Conservation (phyloP, 441 rosid species). For the Pelargonium citronellum region DNA sequence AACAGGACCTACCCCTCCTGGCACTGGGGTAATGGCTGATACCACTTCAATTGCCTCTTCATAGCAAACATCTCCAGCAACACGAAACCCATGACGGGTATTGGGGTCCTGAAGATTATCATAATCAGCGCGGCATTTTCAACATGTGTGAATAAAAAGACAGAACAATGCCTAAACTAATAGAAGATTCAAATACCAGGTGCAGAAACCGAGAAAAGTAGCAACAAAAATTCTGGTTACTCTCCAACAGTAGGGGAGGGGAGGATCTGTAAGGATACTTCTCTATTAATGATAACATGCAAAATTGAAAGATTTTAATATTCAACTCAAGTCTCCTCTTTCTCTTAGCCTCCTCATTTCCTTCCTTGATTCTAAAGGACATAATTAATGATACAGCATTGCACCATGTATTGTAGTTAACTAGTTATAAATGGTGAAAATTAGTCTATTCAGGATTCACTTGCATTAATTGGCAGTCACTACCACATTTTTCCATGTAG, state of each 20-base stretch:
- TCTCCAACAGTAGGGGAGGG: neutral
- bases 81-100: constrained; percentile 8
- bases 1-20: constrained; percentile 30
- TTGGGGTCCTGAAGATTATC: constrained; percentile 19
- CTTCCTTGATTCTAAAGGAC: no score
- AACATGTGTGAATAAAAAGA: no score
- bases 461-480: neutral
- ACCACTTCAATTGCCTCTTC: constrained; percentile 28
- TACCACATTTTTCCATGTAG: neutral
- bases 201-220: neutral
- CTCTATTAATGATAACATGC: neutral
- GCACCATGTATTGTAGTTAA: neutral
- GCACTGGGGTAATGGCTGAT: constrained; percentile 29
- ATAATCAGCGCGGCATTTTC: neutral
- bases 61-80: constrained; percentile 26
- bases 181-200: neutral
- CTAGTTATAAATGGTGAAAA: neutral
- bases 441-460: neutral
- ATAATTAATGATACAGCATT: no score
- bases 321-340: neutral
- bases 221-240: neutral
- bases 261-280: neutral
- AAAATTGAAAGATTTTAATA: no score
- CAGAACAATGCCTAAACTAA: no score
- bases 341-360: no score